These are phyloP conservation scores for Articulospora tetracladia DNA, from an alignment of 495 filamentous ascomycete genomes.

Conservation along the genomic window DNA sequence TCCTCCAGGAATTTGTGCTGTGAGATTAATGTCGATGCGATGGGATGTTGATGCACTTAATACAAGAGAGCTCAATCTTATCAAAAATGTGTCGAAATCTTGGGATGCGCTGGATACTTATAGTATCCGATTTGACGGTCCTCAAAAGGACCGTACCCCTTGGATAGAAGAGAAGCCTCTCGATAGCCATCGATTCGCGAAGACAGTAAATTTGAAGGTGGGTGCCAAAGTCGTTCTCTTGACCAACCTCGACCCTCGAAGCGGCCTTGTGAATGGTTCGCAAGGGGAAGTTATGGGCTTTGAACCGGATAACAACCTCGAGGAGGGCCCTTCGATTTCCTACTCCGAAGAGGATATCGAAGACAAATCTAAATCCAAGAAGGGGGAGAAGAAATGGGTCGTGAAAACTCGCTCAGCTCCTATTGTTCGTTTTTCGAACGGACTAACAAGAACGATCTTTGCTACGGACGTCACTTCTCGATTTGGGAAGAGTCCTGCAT, in stretches of 20 bases:
- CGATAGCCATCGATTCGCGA: constrained; percentile 27
- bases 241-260: constrained; percentile 33
- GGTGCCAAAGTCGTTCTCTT: constrained; percentile 43
- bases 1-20: background rate
- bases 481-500: background rate
- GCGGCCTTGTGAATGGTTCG: constrained; percentile 45
- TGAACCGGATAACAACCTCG: background rate
- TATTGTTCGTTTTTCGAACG: constrained; percentile 32
- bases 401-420: constrained; percentile 18
- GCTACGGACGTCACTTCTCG: constrained; percentile 1
- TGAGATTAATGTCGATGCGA: constrained; percentile 12
- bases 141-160: background rate
- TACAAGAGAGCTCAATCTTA: background rate
- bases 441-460: constrained; percentile 13
- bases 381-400: background rate
- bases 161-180: background rate
- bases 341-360: background rate
- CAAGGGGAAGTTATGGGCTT: constrained; percentile 45
- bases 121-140: background rate
- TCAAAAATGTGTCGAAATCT: constrained; percentile 1
- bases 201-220: constrained; percentile 33
- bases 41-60: constrained; percentile 11
- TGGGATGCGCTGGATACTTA: constrained; percentile 12
- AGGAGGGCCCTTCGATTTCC: background rate
- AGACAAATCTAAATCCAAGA: background rate